Evolutionary conservation across 805 yeast genomes (phyloP), one percentile per base, ranked within the genome.

Genomic region (Lipomyces sp.): DNA sequence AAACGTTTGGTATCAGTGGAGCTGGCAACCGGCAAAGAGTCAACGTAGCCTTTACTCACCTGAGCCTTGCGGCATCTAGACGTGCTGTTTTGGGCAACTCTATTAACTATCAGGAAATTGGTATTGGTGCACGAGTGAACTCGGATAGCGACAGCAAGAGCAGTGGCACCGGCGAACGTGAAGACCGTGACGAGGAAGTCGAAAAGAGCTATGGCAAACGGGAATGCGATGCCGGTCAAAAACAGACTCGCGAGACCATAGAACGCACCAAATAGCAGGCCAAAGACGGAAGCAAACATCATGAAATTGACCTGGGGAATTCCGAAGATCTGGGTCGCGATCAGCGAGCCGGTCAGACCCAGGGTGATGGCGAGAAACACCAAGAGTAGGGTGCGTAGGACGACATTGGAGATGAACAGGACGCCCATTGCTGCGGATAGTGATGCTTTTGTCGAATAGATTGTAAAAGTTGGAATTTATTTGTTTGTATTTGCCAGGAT

Each of bases 51-150:
- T 0, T 8, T 4, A 33, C 63, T 24, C 45, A 64, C 68, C 85
- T 95, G 98, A 64, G 96, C 92, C 82, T 91, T 88, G 85, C 98
- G 90, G 83, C 99, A 95, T 84, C 98, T 87, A 76, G 86, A 90
- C 30, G 81, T 75, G 54, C 88, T 83, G 72, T 96, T 96, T 82
- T 90, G 91, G 68, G 90, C 79, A 73, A 90, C 84, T 69, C 79
- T 79, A 85, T 94, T 94, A 71, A 73, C 59, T 73, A 86, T 82
- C 72, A 92, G 67, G 84, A 90, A 92, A 64, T 53, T 66, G 69
- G 81, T 72, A 86, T 92, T 89, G 73, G 82, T 67, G 84, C 99
- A 94, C 53, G 96, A 89, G 84, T 92, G 97, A 71, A 83, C 84
- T 80, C 93, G 87, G 77, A 90, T 87, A 75, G 87, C 96, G 67